Evolutionary conservation across 768 basidiomycete genomes (phyloP), one percentile per base, ranked within the genome.

Genomic region (Lactarius indigo): DNA sequence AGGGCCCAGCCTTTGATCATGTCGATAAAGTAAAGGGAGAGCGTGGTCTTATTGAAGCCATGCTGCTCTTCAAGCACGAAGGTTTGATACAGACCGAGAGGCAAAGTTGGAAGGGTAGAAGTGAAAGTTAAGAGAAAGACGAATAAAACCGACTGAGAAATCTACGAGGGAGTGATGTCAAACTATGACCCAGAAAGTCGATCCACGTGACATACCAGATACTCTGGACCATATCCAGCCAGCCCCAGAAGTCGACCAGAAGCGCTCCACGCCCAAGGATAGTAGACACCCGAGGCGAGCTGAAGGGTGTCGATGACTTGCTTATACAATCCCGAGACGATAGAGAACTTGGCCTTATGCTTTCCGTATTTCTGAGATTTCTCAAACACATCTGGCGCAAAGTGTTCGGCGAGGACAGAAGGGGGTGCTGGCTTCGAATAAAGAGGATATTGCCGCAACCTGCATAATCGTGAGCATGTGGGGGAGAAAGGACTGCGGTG

Each of bases 21-120:
- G 76, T 99, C 96, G 2, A 82, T 78, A 61, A 94, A 75, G 76
- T 92, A 98, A 4, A 96, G 79, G 18, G 72, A 72, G 1, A 86
- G 84, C 0, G 94, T 92, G 6, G 88, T 95, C 79, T 98, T 97
- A 84, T 98, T 99, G 83, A 98, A 98, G 0, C 96, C 96, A 70
- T 97, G 94, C 70, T 89, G 90, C 75, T 96, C 90, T 78, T 98
- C 97, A 44, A 98, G 82, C 6, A 95, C 90, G 74, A 99, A 99
- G 3, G 94, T 97, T 67, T 87, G 84, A 79, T 97, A 98, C 28
- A 89, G 80, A 37, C 85, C 86, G 50, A 94, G 79, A 23, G 96
- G 94, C 13, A 95, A 79, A 9, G 84, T 79, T 2, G 93, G 87
- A 33, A 92, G 75, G 0, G 87, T 83, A 2, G 89, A 89, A 47